Percentiles rank a stretch among this genome's conserved stretches.
These are phyloP conservation scores for Colletotrichum tropicicola DNA, from an alignment of 2,329 filamentous ascomycete species.

Conservation along the genomic window DNA sequence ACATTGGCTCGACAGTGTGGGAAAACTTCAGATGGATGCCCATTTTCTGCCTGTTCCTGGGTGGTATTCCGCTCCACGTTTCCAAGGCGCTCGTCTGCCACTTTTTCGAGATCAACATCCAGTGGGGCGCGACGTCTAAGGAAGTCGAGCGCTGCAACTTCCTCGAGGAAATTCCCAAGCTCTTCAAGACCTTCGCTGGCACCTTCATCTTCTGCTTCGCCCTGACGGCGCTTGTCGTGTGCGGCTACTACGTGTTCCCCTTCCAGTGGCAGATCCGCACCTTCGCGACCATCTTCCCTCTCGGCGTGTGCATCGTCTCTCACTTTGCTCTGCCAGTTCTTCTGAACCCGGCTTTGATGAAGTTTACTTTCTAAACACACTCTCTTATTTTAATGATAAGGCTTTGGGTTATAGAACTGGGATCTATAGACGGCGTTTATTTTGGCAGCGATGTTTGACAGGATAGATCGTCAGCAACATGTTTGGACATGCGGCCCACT, in stretches of 20 bases:
- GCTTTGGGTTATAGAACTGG: neutral
- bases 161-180: slow-evolving; percentile 62
- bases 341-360: slow-evolving; percentile 71
- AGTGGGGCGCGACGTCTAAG: slow-evolving; percentile 67
- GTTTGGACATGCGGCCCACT: too few species aligned
- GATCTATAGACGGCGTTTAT: slow-evolving; percentile 14
- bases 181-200: slow-evolving; percentile 61
- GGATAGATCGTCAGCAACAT: neutral
- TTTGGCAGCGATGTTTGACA: neutral
- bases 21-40: slow-evolving; percentile 72
- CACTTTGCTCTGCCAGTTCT: slow-evolving; percentile 68
- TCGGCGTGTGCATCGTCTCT: slow-evolving; percentile 58
- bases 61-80: slow-evolving; percentile 53
- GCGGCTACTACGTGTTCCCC: slow-evolving; percentile 51
- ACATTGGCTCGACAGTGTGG: slow-evolving; percentile 40
- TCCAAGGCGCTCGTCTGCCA: slow-evolving; percentile 51
- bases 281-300: slow-evolving; percentile 68
- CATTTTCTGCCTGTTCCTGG: slow-evolving; percentile 57
- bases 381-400: neutral
- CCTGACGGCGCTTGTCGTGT: slow-evolving; percentile 56
- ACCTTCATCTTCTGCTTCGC: slow-evolving; percentile 60
- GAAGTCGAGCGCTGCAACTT: slow-evolving; percentile 66
- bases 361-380: slow-evolving; percentile 62
- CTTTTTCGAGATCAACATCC: slow-evolving; percentile 52
- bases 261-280: slow-evolving; percentile 63